Base-by-base conservation (phyloP, 495 filamentous ascomycete species). In the Aspergillus panamensis region DNA sequence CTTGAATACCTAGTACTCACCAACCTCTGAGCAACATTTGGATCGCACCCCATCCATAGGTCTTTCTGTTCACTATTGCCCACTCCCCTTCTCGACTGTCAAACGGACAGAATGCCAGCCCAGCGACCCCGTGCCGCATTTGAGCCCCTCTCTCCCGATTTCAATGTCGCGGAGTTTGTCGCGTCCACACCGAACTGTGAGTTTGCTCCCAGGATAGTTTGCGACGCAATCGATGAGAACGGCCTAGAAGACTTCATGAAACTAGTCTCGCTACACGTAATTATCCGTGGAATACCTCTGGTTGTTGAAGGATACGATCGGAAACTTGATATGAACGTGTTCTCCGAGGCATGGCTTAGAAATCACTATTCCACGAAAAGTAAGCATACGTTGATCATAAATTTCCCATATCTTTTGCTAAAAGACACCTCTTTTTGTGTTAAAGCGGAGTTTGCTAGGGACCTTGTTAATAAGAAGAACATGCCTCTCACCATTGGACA, bases 261-360 rank as follows among this genome's bases (percentile, higher is more conserved):
- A 63, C 77, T 96, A 6, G 84, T 96, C 1, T 74, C 85, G 20
- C 75, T 87, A 2, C 85, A 92, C 64, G 91, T 96, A 9, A 84
- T 96, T 48, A 75, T 85, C n/a, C 84, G 85, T 17, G 93, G 93
- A 6, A 88, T 86, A 54, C 93, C 93, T 12, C 75, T 97, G 17
- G 89, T 97, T 40, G 84, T 97, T 43, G 89, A 94, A 68, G 91
- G 91, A 21, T 97, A 91, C 77, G 74, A 89, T 21, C 61, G 79
- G 13, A 77, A 83, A 16, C 73, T 87, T 43, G 84, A 87, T 59
- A 80, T 87, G 37, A 81, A 81, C 66, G 82, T 93, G 1, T 98
- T 97, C 69, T 88, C 86, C 30, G 76, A 81, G 13, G 71, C 80
- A 57, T 98, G 94, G 93, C 75, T 98, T 21, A 81, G 83, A 64